Conservation (phyloP, 2,329 filamentous ascomycete species). For the Colletotrichum nymphaeae region DNA sequence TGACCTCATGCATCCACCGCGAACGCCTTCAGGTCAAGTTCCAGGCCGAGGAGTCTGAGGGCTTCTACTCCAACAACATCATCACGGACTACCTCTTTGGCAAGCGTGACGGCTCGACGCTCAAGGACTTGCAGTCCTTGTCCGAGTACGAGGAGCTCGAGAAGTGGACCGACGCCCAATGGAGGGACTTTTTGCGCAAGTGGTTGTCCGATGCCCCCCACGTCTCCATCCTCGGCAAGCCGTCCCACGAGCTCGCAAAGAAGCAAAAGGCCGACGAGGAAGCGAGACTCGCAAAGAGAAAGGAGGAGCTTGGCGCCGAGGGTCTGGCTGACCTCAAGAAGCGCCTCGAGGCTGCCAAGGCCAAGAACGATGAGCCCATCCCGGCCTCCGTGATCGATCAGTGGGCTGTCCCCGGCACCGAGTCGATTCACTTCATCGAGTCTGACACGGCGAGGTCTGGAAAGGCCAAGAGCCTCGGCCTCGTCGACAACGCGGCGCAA, state of each 20-base stretch:
- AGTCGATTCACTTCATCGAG: conserved; percentile 95
- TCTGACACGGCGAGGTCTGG: conserved; percentile 88
- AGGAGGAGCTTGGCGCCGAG: conserved; percentile 81
- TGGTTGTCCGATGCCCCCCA: conserved; percentile 90
- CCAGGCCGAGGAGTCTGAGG: conserved; percentile 82
- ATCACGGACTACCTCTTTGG: conserved; percentile 96
- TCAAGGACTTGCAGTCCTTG: conserved; percentile 69
- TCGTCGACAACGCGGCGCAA: conserved; percentile 77
- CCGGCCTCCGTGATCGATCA: conserved; percentile 83
- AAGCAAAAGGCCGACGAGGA: conserved; percentile 87
- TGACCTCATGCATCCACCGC: conserved; percentile 86
- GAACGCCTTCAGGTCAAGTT: conserved; percentile 86
- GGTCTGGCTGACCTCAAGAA: conserved; percentile 81
- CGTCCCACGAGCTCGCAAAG: conserved; percentile 81
- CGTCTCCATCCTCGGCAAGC: conserved; percentile 88
- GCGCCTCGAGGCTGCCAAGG: conserved; percentile 84
- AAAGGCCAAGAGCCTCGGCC: conserved; percentile 77
- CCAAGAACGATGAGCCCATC: conserved; percentile 88
- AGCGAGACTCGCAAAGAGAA: conserved; percentile 81
- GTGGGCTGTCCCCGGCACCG: conserved; percentile 85
- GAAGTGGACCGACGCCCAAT: conserved; percentile 84
- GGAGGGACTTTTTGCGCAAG: conserved; percentile 83
- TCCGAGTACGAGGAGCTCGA: conserved; percentile 76
- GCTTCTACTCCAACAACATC: conserved; percentile 85
- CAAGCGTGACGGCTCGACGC: conserved; percentile 81